phyloP scores from a whole-genome alignment of 768 basidiomycete species.

The Suillus cothurnatus region DNA sequence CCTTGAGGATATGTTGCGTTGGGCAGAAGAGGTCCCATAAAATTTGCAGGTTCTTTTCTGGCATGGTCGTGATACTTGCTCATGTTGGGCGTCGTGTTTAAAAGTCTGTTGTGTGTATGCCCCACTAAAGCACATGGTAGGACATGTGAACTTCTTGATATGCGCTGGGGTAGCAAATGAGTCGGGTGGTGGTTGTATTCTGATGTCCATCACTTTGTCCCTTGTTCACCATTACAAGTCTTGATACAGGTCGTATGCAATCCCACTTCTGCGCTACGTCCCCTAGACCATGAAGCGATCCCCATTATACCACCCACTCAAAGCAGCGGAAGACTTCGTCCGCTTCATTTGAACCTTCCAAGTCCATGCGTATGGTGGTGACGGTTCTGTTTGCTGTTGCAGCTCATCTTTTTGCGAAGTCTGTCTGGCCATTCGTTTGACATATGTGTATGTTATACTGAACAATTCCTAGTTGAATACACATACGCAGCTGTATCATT shows the following conservation, averaged over 20 bases:
- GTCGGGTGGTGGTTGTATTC: neutral
- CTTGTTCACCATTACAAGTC: neutral
- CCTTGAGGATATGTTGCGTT: slow-evolving; percentile 49
- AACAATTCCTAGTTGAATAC: neutral
- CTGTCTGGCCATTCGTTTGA: neutral
- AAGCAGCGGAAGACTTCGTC: neutral
- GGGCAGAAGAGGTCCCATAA: slow-evolving; percentile 54
- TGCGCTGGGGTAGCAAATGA: neutral
- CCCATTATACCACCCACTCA: neutral
- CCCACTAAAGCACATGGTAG: neutral
- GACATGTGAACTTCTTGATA: neutral
- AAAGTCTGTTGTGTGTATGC: no score
- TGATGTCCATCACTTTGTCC: neutral
- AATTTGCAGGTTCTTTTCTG: neutral
- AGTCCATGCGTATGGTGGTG: neutral
- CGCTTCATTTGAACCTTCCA: neutral
- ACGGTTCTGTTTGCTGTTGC: neutral
- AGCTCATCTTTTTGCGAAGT: neutral
- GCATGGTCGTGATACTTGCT: neutral
- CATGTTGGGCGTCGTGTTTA: neutral
- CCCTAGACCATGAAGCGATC: neutral
- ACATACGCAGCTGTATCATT: neutral
- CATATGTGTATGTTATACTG: neutral
- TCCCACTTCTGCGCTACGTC: neutral
- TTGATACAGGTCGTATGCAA: neutral